Base-by-base conservation (phyloP, 345 rosid species). In the Hypericum perforatum region DNA sequence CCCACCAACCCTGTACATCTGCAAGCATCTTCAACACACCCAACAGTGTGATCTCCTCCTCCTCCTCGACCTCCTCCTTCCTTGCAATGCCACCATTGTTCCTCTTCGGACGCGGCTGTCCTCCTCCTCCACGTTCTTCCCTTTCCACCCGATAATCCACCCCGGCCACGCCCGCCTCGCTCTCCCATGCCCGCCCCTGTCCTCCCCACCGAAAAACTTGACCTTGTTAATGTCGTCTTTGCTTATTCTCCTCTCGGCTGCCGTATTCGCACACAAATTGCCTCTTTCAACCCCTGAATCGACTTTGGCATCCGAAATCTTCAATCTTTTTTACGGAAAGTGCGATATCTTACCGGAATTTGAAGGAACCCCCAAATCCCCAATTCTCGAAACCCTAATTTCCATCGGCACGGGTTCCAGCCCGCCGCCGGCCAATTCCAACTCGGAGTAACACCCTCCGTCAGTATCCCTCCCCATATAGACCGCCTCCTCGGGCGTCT, bases 391-490 rank as follows among this genome's bases (percentile, higher is more conserved):
- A n/a, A n/a, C n/a, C n/a, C n/a, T n/a, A n/a, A n/a, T n/a, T n/a
- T n/a, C n/a, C n/a, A n/a, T n/a, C 7, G 41, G 58, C 57, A 64
- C 42, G 47, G 6, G 55, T 8, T 16, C 13, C 56, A 56, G 39
- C 41, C 36, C 67, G 69, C 16, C 42, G 8, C 41, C 74, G 5
- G 68, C 54, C 52, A 53, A 53, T 57, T 68, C 78, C 48, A 55
- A 37, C 58, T 41, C 69, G 8, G 12, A 37, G 53, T 54, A 49
- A 57, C 52, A 70, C 63, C 70, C 76, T 62, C 61, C 7, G 55
- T 76, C 77, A 16, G 63, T 61, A 53, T 73, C 77, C 66, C 67
- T 63, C 39, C 73, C 75, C 68, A 75, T 56, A 59, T 75, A 70
- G 22, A 70, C 70, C 16, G 56, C n/a, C n/a, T n/a, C n/a, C n/a